These are phyloP conservation scores for Echria macrotheca DNA, from an alignment of 495 filamentous ascomycete genomes.

Conservation along the genomic window DNA sequence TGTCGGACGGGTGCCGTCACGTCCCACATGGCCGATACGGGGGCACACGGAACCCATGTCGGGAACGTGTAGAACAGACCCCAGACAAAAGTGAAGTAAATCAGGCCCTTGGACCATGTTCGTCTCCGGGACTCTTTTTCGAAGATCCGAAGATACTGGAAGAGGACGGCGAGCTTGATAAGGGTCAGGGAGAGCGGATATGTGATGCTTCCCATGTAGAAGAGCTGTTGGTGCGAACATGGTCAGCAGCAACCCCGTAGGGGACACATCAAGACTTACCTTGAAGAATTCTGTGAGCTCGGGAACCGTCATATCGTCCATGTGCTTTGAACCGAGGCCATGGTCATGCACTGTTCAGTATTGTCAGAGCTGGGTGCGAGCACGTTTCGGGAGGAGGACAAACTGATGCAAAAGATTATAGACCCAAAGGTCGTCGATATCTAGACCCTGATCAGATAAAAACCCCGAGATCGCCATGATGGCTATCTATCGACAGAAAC, in stretches of 20 bases:
- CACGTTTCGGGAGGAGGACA: background rate
- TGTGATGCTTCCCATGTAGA: slow-evolving; percentile 21
- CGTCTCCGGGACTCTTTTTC: slow-evolving; percentile 7
- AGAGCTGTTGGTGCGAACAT: slow-evolving; percentile 12
- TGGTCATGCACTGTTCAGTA: background rate
- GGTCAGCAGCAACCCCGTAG: background rate
- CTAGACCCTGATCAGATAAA: too few relatives aligned
- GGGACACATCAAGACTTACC: background rate
- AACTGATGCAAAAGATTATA: slow-evolving; percentile 6
- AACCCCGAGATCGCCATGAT: too few relatives aligned
- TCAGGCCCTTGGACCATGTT: slow-evolving; percentile 13
- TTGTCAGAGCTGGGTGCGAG: background rate
- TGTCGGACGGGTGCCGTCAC: slow-evolving; percentile 1
- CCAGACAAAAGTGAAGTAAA: slow-evolving; percentile 21
- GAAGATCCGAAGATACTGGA: slow-evolving; percentile 29
- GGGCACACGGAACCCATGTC: slow-evolving; percentile 21
- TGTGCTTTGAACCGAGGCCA: background rate
- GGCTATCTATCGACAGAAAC: too few relatives aligned
- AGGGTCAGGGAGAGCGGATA: slow-evolving; percentile 23
- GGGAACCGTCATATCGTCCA: background rate
- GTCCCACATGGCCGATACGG: slow-evolving; percentile 22
- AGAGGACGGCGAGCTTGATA: slow-evolving; percentile 28
- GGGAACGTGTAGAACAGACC: slow-evolving; percentile 19
- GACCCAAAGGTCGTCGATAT: slow-evolving; percentile 3
- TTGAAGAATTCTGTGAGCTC: slow-evolving; percentile 3